Conservation (phyloP, 2,329 filamentous ascomycete species). For the Aspergillus tubingensis region DNA sequence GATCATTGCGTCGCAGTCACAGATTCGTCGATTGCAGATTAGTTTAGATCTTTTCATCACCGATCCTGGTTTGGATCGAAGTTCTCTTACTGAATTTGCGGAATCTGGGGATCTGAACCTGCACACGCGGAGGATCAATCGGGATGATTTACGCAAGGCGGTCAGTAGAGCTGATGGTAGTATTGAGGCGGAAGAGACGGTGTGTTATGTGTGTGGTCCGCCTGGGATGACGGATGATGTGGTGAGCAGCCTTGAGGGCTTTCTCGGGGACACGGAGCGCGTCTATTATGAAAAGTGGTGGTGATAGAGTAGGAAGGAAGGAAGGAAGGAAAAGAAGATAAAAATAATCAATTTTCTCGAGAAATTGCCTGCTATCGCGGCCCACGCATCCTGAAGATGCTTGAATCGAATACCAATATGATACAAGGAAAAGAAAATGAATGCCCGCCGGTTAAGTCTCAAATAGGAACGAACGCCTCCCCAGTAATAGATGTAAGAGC, state of each 20-base stretch:
- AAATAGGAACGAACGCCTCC: not conserved
- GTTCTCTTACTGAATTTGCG: constrained; percentile 11
- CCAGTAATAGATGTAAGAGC: not conserved
- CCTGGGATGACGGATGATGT: constrained; percentile 69
- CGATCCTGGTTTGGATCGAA: constrained; percentile 5
- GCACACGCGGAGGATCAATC: constrained; percentile 37
- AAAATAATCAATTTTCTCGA: not conserved
- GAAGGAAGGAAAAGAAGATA: not conserved
- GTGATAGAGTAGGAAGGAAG: constrained; percentile 38
- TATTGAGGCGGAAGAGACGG: constrained; percentile 37
- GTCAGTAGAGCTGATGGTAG: constrained; percentile 33
- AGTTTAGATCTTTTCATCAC: constrained; percentile 41
- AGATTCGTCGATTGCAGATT: constrained; percentile 31
- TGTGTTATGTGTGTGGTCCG: constrained; percentile 70
- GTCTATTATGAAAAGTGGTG: constrained; percentile 67
- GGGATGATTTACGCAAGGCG: constrained; percentile 38
- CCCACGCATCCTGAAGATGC: not conserved
- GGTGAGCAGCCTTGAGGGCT: constrained; percentile 45
- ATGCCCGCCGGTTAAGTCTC: not conserved
- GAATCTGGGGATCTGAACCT: constrained; percentile 29
- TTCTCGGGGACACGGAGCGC: constrained; percentile 48
- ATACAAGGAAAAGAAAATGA: not conserved
- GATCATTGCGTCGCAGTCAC: constrained; percentile 34
- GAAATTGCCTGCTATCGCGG: not conserved
- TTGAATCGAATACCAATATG: not conserved